These are phyloP conservation scores for Filosporella fistucella DNA, from an alignment of 495 filamentous ascomycete species.

Conservation along the genomic window DNA sequence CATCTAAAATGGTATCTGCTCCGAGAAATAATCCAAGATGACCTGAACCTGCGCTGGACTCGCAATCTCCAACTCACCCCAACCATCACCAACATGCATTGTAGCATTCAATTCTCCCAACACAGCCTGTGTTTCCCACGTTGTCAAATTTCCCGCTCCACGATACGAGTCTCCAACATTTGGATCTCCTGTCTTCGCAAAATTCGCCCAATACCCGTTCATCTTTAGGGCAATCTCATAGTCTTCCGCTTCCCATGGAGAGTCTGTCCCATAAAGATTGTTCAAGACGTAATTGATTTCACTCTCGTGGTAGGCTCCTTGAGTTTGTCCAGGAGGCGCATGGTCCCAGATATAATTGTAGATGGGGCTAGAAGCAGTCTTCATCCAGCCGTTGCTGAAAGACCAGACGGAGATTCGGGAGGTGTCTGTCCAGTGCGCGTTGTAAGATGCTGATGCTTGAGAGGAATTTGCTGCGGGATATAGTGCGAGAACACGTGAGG, in stretches of 20 bases:
- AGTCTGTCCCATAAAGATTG: conserved; percentile 14
- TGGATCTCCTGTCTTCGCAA: conserved; percentile 15
- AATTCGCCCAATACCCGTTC: conserved; percentile 15
- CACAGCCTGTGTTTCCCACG: background rate
- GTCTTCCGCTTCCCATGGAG: conserved; percentile 9
- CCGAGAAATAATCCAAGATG: conserved; percentile 6
- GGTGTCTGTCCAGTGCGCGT: conserved; percentile 8
- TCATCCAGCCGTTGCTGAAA: background rate
- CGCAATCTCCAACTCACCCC: conserved; percentile 6
- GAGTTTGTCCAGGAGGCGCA: conserved; percentile 10
- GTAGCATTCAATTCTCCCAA: background rate
- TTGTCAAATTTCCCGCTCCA: conserved; percentile 2
- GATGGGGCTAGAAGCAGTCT: background rate
- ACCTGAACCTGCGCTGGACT: conserved; percentile 4
- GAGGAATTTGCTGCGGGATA: conserved; percentile 8
- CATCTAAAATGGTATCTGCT: conserved; percentile 7
- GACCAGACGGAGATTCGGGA: background rate
- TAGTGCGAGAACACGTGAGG: background rate
- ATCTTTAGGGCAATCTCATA: conserved; percentile 17
- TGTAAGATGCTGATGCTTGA: conserved; percentile 3
- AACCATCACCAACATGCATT: conserved; percentile 11
- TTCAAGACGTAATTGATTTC: conserved; percentile 17
- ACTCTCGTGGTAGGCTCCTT: conserved; percentile 12
- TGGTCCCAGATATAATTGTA: conserved; percentile 15
- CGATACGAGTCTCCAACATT: conserved; percentile 12